A percentile compares a stretch with the other conserved stretches of the same genome.
Evolutionary conservation across 2,329 filamentous ascomycete genomes (phyloP).

Genomic region (Xylariaceae sp.): DNA sequence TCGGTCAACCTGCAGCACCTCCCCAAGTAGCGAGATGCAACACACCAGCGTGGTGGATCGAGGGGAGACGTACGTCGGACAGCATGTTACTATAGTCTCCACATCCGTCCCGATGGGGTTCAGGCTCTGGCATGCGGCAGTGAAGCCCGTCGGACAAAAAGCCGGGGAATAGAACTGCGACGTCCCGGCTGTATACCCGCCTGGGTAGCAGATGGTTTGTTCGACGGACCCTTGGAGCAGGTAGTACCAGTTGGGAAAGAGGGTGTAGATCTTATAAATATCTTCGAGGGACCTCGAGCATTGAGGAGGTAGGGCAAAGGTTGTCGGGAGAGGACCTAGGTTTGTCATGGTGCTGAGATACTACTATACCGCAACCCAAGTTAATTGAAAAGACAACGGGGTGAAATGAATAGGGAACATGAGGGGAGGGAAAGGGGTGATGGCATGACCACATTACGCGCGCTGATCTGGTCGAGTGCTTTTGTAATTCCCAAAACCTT

Average conservation of each 20-base stretch:
- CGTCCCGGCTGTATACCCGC: constrained; percentile 10
- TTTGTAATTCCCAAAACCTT: too few species aligned
- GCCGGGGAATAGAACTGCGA: constrained; percentile 18
- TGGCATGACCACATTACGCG: too few species aligned
- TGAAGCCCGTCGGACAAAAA: constrained; percentile 18
- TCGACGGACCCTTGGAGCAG: constrained; percentile 15
- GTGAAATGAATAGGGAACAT: too few species aligned
- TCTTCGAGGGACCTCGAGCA: constrained; percentile 2
- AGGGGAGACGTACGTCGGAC: constrained; percentile 17
- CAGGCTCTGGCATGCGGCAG: constrained; percentile 12
- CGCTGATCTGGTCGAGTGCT: too few species aligned
- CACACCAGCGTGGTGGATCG: not conserved
- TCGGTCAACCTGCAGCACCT: too few species aligned
- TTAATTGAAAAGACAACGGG: too few species aligned
- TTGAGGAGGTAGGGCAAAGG: constrained; percentile 2
- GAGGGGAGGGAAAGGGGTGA: too few species aligned
- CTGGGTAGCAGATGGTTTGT: constrained; percentile 18
- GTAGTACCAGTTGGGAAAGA: constrained; percentile 5
- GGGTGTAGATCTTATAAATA: constrained; percentile 8
- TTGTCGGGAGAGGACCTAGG: constrained; percentile 11
- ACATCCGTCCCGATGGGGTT: constrained; percentile 1
- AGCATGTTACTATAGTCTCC: constrained; percentile 18
- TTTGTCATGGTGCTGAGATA: too few species aligned
- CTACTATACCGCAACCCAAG: too few species aligned
- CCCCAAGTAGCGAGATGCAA: too few species aligned